These are phyloP conservation scores for Fraxinus greggii DNA, from an alignment of 305 asterid species.

Conservation along the genomic window DNA sequence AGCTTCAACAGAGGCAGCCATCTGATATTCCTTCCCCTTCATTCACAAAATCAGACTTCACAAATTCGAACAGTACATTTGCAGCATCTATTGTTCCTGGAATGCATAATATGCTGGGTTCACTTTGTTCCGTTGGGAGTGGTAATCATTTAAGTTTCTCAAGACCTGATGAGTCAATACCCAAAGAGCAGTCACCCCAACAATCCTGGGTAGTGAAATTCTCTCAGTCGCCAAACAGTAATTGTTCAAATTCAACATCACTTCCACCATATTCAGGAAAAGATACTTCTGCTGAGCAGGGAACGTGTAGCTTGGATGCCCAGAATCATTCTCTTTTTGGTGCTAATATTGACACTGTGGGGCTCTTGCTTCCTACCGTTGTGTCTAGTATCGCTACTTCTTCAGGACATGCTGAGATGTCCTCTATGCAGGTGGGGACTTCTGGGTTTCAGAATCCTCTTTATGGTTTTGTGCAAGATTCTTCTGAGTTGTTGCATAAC, in stretches of 20 bases:
- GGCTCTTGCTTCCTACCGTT: conserved; percentile 66
- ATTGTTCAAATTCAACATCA: conserved; percentile 45
- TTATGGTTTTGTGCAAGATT: conserved; percentile 61
- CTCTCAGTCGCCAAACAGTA: conserved; percentile 42
- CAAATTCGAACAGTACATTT: conserved; percentile 49
- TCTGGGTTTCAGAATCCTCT: conserved; percentile 65
- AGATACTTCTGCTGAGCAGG: conserved; percentile 59
- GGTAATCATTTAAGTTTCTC: conserved; percentile 60
- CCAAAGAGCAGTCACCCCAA: conserved; percentile 59
- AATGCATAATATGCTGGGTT: conserved; percentile 72
- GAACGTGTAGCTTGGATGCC: conserved; percentile 51
- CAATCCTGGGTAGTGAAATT: conserved; percentile 65
- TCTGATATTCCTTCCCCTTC: conserved; percentile 67
- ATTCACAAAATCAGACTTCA: conserved; percentile 54
- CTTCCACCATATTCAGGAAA: conserved; percentile 56
- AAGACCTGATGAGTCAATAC: conserved; percentile 51
- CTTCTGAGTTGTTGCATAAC: conserved; percentile 56
- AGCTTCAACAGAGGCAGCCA: conserved; percentile 65
- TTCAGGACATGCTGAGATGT: conserved; percentile 57
- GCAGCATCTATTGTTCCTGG: conserved; percentile 48
- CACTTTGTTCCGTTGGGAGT: conserved; percentile 66
- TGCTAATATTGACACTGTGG: conserved; percentile 59
- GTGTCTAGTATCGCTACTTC: conserved; percentile 52
- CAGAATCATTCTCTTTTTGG: conserved; percentile 66
- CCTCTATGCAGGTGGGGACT: conserved; percentile 55